Evolutionary conservation across 768 basidiomycete genomes (phyloP).

Genomic region (Russula vinacea): DNA sequence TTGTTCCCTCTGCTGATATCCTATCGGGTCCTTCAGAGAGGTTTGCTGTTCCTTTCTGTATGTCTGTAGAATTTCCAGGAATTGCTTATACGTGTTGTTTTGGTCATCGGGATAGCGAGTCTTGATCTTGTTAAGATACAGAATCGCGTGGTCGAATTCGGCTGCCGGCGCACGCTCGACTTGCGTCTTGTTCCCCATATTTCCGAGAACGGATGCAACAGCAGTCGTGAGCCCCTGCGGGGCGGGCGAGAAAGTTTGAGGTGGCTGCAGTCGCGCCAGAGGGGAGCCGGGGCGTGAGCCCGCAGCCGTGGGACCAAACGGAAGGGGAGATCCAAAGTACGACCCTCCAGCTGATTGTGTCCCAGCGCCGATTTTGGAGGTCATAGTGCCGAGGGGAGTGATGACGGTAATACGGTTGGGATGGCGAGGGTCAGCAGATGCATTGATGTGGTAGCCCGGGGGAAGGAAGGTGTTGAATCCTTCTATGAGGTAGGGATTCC

Average conservation of each 20-base stretch:
- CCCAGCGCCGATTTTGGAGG: slow-evolving; percentile 53
- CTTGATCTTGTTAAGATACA: slow-evolving; percentile 99
- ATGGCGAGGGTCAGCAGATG: slow-evolving; percentile 66
- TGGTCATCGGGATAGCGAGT: slow-evolving; percentile 81
- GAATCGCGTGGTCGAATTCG: slow-evolving; percentile 92
- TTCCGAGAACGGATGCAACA: slow-evolving; percentile 29
- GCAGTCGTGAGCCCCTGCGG: slow-evolving; percentile 21
- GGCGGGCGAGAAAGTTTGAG: slow-evolving; percentile 47
- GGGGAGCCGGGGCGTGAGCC: slow-evolving; percentile 40
- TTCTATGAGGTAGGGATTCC: slow-evolving; percentile 85
- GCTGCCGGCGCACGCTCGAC: slow-evolving; percentile 53
- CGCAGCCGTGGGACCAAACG: slow-evolving; percentile 39
- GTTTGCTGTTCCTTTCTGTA: slow-evolving; percentile 71
- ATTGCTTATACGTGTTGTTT: slow-evolving; percentile 83
- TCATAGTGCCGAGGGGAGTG: slow-evolving; percentile 70
- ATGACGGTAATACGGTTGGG: slow-evolving; percentile 77
- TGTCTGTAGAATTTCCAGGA: slow-evolving; percentile 82
- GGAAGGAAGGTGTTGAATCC: slow-evolving; percentile 98
- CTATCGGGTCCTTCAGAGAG: slow-evolving; percentile 41
- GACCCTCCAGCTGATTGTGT: slow-evolving; percentile 37
- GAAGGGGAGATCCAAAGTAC: slow-evolving; percentile 30
- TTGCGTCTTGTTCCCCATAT: slow-evolving; percentile 41
- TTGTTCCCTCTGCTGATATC: slow-evolving; percentile 39
- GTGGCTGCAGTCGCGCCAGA: slow-evolving; percentile 35
- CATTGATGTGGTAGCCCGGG: slow-evolving; percentile 89